A percentile compares a stretch with the other conserved stretches of the same genome.
Conservation (phyloP, 148 eudicot genomes). For the Heliosperma pusillum region DNA sequence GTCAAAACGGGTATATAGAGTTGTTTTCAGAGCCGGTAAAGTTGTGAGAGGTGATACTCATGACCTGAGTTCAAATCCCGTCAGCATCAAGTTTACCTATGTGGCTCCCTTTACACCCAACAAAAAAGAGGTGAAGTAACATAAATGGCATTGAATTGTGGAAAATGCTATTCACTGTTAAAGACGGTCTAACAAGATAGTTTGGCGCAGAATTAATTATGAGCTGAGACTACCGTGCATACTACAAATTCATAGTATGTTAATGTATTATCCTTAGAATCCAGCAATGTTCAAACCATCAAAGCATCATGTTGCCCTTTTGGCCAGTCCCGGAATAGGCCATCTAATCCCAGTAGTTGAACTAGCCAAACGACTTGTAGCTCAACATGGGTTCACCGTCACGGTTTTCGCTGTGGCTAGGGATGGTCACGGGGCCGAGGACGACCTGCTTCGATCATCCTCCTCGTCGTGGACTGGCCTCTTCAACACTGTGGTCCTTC, state of each 20-base stretch:
- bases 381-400: slow-evolving; percentile 32
- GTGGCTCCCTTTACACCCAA: too few species aligned
- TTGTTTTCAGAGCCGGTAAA: too few species aligned
- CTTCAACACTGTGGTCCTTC: slow-evolving; percentile 36
- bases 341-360: slow-evolving; percentile 47
- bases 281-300: slow-evolving; percentile 17
- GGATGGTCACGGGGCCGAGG: slow-evolving; percentile 21
- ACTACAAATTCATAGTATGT: neutral
- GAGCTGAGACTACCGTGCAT: neutral
- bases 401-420: slow-evolving; percentile 34
- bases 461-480: slow-evolving; percentile 16
- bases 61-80: too few species aligned
- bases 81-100: too few species aligned
- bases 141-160: too few species aligned
- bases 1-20: too few species aligned
- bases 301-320: slow-evolving; percentile 37
- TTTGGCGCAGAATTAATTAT: too few species aligned
- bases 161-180: too few species aligned
- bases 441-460: slow-evolving; percentile 26
- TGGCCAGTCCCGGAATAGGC: slow-evolving; percentile 56
- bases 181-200: too few species aligned
- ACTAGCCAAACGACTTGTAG: slow-evolving; percentile 38
- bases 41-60: too few species aligned
- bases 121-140: too few species aligned
- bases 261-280: neutral